phyloP scores from a whole-genome alignment of 768 basidiomycete species.

The Mycena capillaripes region DNA sequence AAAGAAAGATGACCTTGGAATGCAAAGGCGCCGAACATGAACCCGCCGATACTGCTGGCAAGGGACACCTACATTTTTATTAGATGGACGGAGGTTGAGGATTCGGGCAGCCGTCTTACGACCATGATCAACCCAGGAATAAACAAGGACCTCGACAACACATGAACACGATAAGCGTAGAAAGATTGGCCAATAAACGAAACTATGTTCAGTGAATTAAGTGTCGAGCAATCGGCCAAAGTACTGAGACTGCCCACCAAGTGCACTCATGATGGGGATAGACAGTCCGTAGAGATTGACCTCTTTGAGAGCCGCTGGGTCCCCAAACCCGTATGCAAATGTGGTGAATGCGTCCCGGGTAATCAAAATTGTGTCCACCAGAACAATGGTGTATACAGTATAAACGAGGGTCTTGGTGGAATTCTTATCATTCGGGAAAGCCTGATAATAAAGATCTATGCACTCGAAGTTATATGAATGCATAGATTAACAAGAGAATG shows the following conservation, averaged over 20 bases:
- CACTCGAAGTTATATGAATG: not conserved
- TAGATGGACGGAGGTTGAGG: too few relatives aligned
- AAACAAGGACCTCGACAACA: not conserved
- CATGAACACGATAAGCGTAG: slow-evolving; percentile 1
- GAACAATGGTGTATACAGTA: not conserved
- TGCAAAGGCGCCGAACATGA: too few relatives aligned
- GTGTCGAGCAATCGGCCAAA: not conserved
- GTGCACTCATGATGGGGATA: not conserved
- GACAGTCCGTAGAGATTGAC: not conserved
- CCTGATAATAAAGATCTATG: not conserved
- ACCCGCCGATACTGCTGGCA: too few relatives aligned
- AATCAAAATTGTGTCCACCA: not conserved
- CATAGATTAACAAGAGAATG: too few relatives aligned
- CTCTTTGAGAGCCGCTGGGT: not conserved
- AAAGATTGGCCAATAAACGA: slow-evolving; percentile 9
- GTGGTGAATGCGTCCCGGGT: not conserved
- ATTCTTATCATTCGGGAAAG: not conserved
- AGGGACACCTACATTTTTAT: too few relatives aligned
- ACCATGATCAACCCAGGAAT: not conserved
- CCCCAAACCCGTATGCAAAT: slow-evolving; percentile 1
- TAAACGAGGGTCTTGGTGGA: not conserved
- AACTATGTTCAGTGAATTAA: not conserved
- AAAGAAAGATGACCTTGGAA: too few relatives aligned
- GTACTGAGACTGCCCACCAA: not conserved
- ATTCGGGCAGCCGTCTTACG: too few relatives aligned